A percentile compares a stretch with the other conserved stretches of the same genome.
These are phyloP conservation scores for Pelargonium fulgidum DNA, from an alignment of 441 rosid genomes.

Conservation along the genomic window DNA sequence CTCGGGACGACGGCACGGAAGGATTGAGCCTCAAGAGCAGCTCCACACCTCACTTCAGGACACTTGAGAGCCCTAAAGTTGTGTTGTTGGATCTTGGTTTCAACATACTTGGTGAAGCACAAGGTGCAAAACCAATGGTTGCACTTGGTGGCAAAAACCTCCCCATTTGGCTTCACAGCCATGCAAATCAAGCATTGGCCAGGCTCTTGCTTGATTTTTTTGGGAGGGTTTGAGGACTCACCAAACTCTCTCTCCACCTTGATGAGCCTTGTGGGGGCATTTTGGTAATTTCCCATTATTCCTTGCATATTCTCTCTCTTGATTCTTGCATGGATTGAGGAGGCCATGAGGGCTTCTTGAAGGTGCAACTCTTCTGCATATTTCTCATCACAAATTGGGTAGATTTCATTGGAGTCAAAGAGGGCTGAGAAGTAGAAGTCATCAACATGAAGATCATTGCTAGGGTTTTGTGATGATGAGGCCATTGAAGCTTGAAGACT, in stretches of 20 bases:
- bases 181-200: constrained; percentile 17
- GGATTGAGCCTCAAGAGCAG: constrained; percentile 18
- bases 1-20: constrained; percentile 14
- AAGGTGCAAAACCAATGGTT: constrained; percentile 21
- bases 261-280: neutral
- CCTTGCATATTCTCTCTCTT: neutral
- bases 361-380: constrained; percentile 24
- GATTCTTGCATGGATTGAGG: constrained; percentile 1
- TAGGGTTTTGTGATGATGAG: neutral
- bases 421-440: constrained; percentile 26
- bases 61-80: constrained; percentile 15
- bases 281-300: neutral
- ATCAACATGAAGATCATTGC: constrained; percentile 11
- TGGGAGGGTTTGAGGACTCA: neutral
- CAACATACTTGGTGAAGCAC: constrained; percentile 19
- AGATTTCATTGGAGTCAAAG: constrained; percentile 17
- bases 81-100: constrained; percentile 13
- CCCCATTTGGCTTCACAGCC: constrained; percentile 8
- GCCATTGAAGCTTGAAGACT: neutral
- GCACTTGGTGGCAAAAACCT: constrained; percentile 20
- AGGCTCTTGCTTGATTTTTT: too few species aligned
- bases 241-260: neutral
- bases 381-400: constrained; percentile 25
- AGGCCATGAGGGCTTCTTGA: constrained; percentile 23
- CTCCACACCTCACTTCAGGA: constrained; percentile 15